phyloP scores from a whole-genome alignment of 2,329 filamentous ascomycete genomes.

The Plectosphaerella sp. region DNA sequence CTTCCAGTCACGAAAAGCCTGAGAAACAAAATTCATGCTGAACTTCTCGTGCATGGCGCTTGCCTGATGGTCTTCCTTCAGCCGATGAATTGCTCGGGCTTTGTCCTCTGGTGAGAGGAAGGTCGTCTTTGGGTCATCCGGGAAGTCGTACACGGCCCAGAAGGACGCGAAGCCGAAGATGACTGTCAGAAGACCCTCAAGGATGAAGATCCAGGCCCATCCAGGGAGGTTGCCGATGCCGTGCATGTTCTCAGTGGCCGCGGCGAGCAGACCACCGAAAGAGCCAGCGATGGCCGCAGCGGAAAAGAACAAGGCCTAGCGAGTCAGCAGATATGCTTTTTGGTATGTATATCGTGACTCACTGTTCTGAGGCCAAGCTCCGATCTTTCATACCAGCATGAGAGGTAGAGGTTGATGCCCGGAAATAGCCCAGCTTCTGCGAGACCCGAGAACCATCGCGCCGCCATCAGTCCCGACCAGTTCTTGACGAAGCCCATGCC shows the following conservation, averaged over 20 bases:
- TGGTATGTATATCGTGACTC: background rate
- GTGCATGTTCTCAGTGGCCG: conserved; percentile 66
- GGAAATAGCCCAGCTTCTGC: conserved; percentile 74
- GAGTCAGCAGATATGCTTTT: background rate
- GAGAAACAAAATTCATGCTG: conserved; percentile 67
- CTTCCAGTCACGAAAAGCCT: conserved; percentile 77
- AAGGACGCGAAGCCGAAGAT: conserved; percentile 64
- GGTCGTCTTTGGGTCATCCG: conserved; percentile 56
- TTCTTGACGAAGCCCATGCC: conserved; percentile 63
- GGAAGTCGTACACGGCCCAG: conserved; percentile 81
- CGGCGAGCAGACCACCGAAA: conserved; percentile 70
- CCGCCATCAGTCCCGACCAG: conserved; percentile 61
- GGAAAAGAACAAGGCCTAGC: conserved; percentile 71
- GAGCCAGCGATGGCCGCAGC: conserved; percentile 76
- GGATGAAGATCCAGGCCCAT: conserved; percentile 64
- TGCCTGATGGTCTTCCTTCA: conserved; percentile 67
- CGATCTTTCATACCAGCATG: conserved; percentile 76
- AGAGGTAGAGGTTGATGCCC: conserved; percentile 74
- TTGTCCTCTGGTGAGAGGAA: conserved; percentile 71
- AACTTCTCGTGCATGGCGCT: conserved; percentile 74
- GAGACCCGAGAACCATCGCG: conserved; percentile 67
- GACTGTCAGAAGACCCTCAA: conserved; percentile 68
- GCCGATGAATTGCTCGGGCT: conserved; percentile 64
- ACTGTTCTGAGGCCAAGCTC: conserved; percentile 73
- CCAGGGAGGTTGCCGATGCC: conserved; percentile 53